Conservation (phyloP, 257 asterid genomes). For the Solanum clarkiae region DNA sequence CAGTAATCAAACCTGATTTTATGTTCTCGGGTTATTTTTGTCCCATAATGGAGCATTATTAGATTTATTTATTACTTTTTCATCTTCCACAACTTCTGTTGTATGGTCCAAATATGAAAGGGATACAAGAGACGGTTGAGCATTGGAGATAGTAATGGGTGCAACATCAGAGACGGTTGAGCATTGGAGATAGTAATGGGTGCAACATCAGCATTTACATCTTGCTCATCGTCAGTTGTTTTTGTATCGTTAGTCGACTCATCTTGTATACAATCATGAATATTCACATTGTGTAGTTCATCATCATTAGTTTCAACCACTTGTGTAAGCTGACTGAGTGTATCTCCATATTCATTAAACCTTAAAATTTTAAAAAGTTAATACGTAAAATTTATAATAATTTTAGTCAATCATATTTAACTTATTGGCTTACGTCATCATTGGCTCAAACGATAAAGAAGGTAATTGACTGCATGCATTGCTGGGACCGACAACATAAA, state of each 20-base stretch:
- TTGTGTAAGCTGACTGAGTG: not conserved
- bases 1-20: not conserved
- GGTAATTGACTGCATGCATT: no score
- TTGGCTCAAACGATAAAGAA: no score
- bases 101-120: not conserved
- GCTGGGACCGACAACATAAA: no score
- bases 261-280: no score
- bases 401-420: no score
- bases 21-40: not conserved
- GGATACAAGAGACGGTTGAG: no score
- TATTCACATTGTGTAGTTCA: not conserved
- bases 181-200: not conserved
- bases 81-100: no score
- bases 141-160: not conserved
- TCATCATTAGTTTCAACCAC: not conserved
- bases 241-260: not conserved
- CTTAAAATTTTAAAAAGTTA: no score
- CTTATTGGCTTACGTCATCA: no score
- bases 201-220: not conserved
- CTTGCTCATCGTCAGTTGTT: not conserved
- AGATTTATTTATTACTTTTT: rapidly evolving
- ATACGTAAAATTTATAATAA: no score
- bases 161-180: not conserved
- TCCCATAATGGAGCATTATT: no score
- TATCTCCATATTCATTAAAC: not conserved